Evolutionary conservation across 2,329 filamentous ascomycete genomes (phyloP).

Genomic region (Colletotrichum abscissum): DNA sequence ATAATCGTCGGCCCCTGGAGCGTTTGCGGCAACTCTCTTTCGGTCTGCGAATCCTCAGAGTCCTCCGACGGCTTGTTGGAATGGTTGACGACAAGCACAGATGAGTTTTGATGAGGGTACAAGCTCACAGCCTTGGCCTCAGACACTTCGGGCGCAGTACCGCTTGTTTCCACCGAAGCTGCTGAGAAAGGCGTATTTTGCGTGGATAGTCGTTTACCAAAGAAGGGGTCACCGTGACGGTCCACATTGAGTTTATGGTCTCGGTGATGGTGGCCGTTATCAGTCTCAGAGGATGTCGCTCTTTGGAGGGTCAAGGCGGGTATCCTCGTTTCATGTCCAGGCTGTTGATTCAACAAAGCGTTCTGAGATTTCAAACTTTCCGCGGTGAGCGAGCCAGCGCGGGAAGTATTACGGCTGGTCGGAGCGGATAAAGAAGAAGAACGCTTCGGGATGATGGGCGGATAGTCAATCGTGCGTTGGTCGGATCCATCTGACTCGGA

Average conservation of each 20-base stretch:
- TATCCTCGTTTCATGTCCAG: slow-evolving; percentile 40
- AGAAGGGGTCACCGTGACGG: slow-evolving; percentile 64
- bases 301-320: slow-evolving; percentile 44
- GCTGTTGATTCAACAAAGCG: slow-evolving; percentile 42
- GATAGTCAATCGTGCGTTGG: slow-evolving; percentile 69
- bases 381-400: slow-evolving; percentile 66
- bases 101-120: slow-evolving; percentile 73
- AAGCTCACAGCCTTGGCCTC: slow-evolving; percentile 72
- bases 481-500: slow-evolving; percentile 63
- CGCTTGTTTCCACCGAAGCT: slow-evolving; percentile 70
- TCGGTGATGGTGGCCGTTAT: slow-evolving; percentile 42
- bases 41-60: slow-evolving; percentile 48
- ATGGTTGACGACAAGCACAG: slow-evolving; percentile 70
- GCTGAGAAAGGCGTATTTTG: slow-evolving; percentile 73
- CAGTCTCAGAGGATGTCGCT: slow-evolving; percentile 48
- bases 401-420: slow-evolving; percentile 67
- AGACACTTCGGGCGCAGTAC: slow-evolving; percentile 71
- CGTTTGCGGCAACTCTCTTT: slow-evolving; percentile 39
- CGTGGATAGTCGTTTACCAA: slow-evolving; percentile 63
- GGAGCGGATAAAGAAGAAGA: slow-evolving; percentile 72
- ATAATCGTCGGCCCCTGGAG: slow-evolving; percentile 50
- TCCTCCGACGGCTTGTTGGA: slow-evolving; percentile 61
- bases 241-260: slow-evolving; percentile 55
- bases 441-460: slow-evolving; percentile 66
- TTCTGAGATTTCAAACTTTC: slow-evolving; percentile 70